phyloP scores from a whole-genome alignment of 768 basidiomycete species.

The Fomitopsis serialis region DNA sequence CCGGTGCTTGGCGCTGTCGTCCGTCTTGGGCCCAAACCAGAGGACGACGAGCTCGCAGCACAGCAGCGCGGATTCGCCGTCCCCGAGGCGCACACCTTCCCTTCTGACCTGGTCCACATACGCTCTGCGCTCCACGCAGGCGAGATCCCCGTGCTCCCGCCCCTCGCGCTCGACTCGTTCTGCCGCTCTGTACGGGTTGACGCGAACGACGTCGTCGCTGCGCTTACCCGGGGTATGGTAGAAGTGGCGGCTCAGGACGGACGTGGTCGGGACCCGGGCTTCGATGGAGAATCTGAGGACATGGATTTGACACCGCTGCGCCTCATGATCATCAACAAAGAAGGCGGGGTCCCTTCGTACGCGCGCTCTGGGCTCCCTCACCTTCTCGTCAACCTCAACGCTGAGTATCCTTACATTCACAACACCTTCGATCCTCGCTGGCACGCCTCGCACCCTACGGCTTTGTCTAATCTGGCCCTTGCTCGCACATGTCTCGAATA shows the following conservation, averaged over 20 bases:
- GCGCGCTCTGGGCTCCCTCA: conserved; percentile 93
- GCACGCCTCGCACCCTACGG: conserved; percentile 73
- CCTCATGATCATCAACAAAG: conserved; percentile 94
- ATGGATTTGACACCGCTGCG: conserved; percentile 90
- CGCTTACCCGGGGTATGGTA: conserved; percentile 81
- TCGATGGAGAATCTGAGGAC: conserved; percentile 37
- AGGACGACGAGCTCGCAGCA: conserved; percentile 24
- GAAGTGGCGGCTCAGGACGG: conserved; percentile 46
- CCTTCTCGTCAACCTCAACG: conserved; percentile 88
- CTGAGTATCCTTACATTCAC: conserved; percentile 81
- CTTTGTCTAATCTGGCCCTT: conserved; percentile 80
- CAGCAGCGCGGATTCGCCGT: conserved; percentile 30
- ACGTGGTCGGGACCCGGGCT: conserved; percentile 27
- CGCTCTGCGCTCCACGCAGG: conserved; percentile 87
- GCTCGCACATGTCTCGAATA: conserved; percentile 82
- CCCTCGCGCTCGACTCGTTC: conserved; percentile 88
- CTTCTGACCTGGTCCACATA: conserved; percentile 76
- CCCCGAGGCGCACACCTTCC: conserved; percentile 77
- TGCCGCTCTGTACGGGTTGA: conserved; percentile 82
- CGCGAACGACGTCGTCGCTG: conserved; percentile 84
- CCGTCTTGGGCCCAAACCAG: conserved; percentile 73
- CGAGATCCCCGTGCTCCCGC: conserved; percentile 94
- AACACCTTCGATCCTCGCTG: conserved; percentile 79
- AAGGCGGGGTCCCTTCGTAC: conserved; percentile 96
- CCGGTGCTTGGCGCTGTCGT: conserved; percentile 87